Base-by-base conservation (phyloP, 1,139 yeast species). In the Yamadazyma aaseri region DNA sequence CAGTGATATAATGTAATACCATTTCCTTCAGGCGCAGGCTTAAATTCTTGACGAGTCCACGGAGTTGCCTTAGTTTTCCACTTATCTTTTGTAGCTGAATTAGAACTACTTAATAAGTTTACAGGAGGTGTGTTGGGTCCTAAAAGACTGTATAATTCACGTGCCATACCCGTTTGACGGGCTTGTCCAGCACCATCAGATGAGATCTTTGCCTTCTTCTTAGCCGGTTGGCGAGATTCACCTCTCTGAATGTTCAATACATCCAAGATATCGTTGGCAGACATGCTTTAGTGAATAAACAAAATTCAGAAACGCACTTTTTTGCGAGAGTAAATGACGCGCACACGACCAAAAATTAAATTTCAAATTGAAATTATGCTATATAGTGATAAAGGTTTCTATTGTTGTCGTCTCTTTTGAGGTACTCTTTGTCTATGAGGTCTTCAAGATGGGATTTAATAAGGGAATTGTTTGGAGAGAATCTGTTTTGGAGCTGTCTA, bases 41-140 rank as follows among this genome's bases (percentile, higher is more conserved):
- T 66, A 53, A 92, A 92, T 5, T 71, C 65, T 28, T 75, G 71
- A 56, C 76, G 67, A 0, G 79, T 72, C 98, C 98, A 92, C 1
- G 96, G 90, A 0, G 92, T 76, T 0, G 87, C 84, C 45, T 78
- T 81, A 48, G 81, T 65, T 39, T 76, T 76, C 38, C 89, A 70
- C 45, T 78, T 74, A 38, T 81, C 86, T 48, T 84, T 86, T 47
- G 80, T 79, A 45, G 77, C 76, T 5, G 48, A 31, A n/a, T 37
- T 65, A 29, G 63, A 65, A 22, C 65, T 53, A 6, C 76, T 70
- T n/a, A 75, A 63, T 10, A 79, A 53, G 30, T 68, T 69, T 3
- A 89, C 78, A 1, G 98, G 94, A 0, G 98, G 97, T 2, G 95
- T 81, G 56, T 87, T 89, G 26, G 94, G 92, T 2, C 99, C 98